phyloP scores from a whole-genome alignment of 257 asterid genomes.

The Solanum lycopersicoides region DNA sequence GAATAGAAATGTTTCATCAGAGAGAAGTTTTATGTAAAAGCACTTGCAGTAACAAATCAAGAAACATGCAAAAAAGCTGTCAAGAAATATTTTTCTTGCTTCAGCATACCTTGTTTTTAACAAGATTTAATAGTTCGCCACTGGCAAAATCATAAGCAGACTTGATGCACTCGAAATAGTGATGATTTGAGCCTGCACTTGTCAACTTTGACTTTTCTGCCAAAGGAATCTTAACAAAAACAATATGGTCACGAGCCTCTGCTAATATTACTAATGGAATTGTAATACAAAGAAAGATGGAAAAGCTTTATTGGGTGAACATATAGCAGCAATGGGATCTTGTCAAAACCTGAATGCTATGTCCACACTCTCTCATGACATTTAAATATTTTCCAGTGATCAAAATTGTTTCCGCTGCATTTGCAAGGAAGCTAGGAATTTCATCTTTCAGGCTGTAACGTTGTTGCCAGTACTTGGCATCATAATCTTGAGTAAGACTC shows the following conservation, averaged over 20 bases:
- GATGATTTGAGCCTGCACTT: slow-evolving; percentile 81
- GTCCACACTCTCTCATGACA: slow-evolving; percentile 99
- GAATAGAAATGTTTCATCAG: slow-evolving; percentile 11
- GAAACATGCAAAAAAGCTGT: background rate
- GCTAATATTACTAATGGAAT: slow-evolving; percentile 9
- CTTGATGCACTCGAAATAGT: slow-evolving; percentile 87
- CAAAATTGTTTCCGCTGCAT: slow-evolving; percentile 93
- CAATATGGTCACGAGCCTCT: slow-evolving; percentile 23
- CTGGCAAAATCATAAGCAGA: slow-evolving; percentile 95
- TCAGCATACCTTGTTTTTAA: slow-evolving; percentile 75
- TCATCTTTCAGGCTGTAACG: slow-evolving; percentile 97
- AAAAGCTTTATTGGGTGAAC: background rate
- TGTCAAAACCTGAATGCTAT: slow-evolving; percentile 62
- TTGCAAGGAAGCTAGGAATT: slow-evolving; percentile 86
- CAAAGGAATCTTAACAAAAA: slow-evolving; percentile 66
- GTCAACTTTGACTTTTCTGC: slow-evolving; percentile 80
- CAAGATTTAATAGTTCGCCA: slow-evolving; percentile 84
- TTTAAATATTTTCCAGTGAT: slow-evolving; percentile 93
- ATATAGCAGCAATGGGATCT: background rate
- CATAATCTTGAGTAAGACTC: slow-evolving; percentile 93
- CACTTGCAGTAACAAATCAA: background rate
- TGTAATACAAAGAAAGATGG: background rate
- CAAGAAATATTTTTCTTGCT: background rate
- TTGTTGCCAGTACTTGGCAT: slow-evolving; percentile 92
- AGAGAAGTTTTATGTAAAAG: background rate